phyloP scores from a whole-genome alignment of 2,329 filamentous ascomycete genomes.

The Penicillium thymicola region DNA sequence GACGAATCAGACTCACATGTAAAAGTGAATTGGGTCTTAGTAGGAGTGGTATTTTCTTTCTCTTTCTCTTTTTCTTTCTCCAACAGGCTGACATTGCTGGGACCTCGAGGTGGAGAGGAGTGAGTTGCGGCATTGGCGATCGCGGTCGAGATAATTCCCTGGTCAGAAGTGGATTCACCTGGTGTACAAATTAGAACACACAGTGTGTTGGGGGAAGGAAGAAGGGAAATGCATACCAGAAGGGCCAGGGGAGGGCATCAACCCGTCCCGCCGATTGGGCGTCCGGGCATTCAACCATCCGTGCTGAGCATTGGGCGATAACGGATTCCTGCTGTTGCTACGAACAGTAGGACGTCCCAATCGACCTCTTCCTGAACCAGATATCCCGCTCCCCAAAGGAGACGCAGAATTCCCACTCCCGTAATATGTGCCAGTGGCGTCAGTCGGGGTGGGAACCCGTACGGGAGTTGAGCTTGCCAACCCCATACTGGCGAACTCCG shows the following conservation, averaged over 20 bases:
- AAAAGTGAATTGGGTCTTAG: constrained; percentile 91
- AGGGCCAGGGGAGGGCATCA: constrained; percentile 44
- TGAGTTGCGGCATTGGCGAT: constrained; percentile 82
- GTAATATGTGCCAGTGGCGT: constrained; percentile 54
- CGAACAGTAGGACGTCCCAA: constrained; percentile 60
- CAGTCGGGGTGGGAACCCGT: constrained; percentile 45
- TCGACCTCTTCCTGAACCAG: constrained; percentile 78
- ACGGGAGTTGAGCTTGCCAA: constrained; percentile 48
- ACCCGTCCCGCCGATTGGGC: constrained; percentile 48
- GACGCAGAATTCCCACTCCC: constrained; percentile 54
- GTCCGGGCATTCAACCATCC: constrained; percentile 52
- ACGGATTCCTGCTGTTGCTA: constrained; percentile 58
- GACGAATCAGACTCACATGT: constrained; percentile 88
- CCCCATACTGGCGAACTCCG: constrained; percentile 64
- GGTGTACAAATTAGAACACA: constrained; percentile 11
- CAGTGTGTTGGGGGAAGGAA: neutral
- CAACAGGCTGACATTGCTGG: constrained; percentile 75
- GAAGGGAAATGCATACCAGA: constrained; percentile 27
- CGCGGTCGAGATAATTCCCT: constrained; percentile 87
- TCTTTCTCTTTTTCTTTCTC: constrained; percentile 72
- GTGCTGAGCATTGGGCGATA: constrained; percentile 58
- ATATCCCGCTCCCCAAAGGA: constrained; percentile 65
- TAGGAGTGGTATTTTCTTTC: constrained; percentile 64
- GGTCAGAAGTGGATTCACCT: constrained; percentile 47
- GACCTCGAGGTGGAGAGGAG: constrained; percentile 58